phyloP scores from a whole-genome alignment of 208 protist genomes.

The Histomonas meleagridis region DNA sequence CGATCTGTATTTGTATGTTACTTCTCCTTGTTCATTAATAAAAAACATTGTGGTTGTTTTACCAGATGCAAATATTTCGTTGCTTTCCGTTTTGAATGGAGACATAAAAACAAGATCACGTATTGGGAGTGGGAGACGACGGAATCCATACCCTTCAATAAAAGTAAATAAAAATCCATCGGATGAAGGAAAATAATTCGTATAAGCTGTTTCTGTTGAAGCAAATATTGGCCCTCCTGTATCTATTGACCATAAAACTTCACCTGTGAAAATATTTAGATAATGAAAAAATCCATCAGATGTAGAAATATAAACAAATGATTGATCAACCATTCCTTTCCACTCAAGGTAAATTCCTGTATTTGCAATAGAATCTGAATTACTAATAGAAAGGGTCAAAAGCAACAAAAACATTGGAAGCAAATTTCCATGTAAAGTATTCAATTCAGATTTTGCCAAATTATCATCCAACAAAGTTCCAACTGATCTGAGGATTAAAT shows the following conservation, averaged over 20 bases:
- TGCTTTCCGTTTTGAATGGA: neutral
- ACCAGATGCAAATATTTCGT: conserved; percentile 2
- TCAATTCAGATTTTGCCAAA: too few species aligned
- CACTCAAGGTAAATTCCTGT: too few species aligned
- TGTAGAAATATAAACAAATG: neutral
- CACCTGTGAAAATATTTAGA: neutral
- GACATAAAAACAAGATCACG: neutral
- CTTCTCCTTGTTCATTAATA: neutral
- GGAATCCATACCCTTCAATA: neutral
- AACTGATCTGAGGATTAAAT: too few species aligned
- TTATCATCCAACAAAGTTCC: too few species aligned
- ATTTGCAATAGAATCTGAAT: too few species aligned
- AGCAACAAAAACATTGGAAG: too few species aligned
- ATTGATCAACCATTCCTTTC: too few species aligned
- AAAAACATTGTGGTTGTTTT: conserved; percentile 17
- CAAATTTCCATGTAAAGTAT: too few species aligned
- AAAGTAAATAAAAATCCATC: neutral
- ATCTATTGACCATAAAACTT: neutral
- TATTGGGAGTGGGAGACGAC: neutral
- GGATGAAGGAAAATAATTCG: neutral
- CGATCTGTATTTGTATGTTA: neutral
- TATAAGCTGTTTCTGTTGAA: neutral
- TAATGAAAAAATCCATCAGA: neutral
- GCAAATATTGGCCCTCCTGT: neutral
- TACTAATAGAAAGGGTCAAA: too few species aligned